Percentiles rank a stretch among this genome's conserved stretches.
These are phyloP conservation scores for Thelephora terrestris DNA, from an alignment of 1,284 basidiomycete species.

Conservation along the genomic window DNA sequence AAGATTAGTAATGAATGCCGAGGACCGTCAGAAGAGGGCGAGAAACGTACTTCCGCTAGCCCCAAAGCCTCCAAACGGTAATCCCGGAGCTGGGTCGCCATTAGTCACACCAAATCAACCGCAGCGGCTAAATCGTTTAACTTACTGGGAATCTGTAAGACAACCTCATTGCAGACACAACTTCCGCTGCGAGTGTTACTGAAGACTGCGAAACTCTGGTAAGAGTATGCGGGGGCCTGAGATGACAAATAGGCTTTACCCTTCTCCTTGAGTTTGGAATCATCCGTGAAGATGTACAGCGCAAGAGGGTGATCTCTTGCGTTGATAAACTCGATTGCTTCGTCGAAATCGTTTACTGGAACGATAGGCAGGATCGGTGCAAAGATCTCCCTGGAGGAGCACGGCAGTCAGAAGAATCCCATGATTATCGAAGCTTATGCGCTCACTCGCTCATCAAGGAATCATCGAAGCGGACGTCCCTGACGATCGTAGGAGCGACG, in stretches of 20 bases:
- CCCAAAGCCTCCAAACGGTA: constrained; percentile 69
- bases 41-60: constrained; percentile 53
- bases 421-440: background rate
- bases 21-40: background rate
- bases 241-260: constrained; percentile 52
- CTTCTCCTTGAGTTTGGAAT: constrained; percentile 49
- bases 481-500: constrained; percentile 62
- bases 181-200: constrained; percentile 60
- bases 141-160: constrained; percentile 46
- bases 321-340: constrained; percentile 66
- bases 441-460: constrained; percentile 63
- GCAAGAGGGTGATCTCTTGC: constrained; percentile 64
- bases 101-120: background rate
- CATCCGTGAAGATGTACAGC: constrained; percentile 67
- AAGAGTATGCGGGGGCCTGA: constrained; percentile 52
- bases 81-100: constrained; percentile 36
- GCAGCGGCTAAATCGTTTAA: background rate
- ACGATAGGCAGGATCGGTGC: constrained; percentile 57
- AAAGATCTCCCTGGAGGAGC: constrained; percentile 25
- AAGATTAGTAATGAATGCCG: background rate
- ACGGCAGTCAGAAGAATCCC: background rate
- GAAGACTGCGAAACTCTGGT: constrained; percentile 49
- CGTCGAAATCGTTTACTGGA: constrained; percentile 63
- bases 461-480: constrained; percentile 41
- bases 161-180: constrained; percentile 54